Evolutionary conservation across 1,139 yeast genomes (phyloP).

Genomic region (Scheffersomyces titani): DNA sequence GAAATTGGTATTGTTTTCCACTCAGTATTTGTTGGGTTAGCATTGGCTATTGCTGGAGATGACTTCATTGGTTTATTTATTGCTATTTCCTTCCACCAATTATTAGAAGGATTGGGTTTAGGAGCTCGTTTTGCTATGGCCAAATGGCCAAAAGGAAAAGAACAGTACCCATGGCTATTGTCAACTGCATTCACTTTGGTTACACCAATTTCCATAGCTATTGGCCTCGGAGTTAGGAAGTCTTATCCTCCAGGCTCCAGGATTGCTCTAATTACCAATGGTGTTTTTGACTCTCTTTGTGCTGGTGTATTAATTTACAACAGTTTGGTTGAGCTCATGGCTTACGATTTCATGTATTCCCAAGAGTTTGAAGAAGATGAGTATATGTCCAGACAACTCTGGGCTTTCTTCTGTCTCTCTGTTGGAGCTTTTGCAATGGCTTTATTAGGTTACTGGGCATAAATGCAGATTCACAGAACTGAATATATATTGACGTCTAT

Average conservation of each 20-base stretch:
- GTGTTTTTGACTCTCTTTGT: conserved; percentile 38
- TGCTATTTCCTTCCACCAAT: conserved; percentile 42
- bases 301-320: conserved; percentile 43
- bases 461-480: not conserved
- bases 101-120: conserved; percentile 44
- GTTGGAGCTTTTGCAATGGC: conserved; percentile 24
- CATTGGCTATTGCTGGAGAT: conserved; percentile 40
- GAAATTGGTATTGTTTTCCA: conserved; percentile 45
- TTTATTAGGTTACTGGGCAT: conserved; percentile 24
- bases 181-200: conserved; percentile 32
- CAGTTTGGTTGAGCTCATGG: conserved; percentile 43
- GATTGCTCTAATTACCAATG: conserved; percentile 35
- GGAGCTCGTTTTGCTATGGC: conserved; percentile 43
- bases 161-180: conserved; percentile 35
- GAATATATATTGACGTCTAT: not conserved
- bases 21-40: conserved; percentile 42
- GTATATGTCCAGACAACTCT: conserved; percentile 18
- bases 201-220: conserved; percentile 39
- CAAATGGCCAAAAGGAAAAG: conserved; percentile 32
- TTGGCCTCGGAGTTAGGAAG: conserved; percentile 37
- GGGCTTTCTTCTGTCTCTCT: conserved; percentile 23
- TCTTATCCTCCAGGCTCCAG: conserved; percentile 36
- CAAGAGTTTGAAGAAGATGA: conserved; percentile 23
- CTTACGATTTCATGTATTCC: conserved; percentile 36
- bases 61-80: conserved; percentile 37